Percentiles rank a stretch among this genome's conserved stretches.
Evolutionary conservation across 208 protist genomes (phyloP).

Genomic region (Tritrichomonas musculus): DNA sequence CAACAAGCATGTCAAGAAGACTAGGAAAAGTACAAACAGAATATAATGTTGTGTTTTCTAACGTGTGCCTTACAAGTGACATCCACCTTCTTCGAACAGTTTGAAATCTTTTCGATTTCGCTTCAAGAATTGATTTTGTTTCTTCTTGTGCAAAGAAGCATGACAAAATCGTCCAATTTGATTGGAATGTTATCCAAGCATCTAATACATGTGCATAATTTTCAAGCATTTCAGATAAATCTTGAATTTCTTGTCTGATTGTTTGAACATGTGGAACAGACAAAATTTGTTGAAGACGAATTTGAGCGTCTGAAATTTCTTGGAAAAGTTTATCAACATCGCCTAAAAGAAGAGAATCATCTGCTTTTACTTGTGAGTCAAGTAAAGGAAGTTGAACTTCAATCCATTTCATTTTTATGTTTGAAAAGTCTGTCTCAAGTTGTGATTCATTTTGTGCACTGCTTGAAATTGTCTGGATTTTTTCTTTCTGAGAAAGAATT

Average conservation of each 20-base stretch:
- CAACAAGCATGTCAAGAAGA: neutral
- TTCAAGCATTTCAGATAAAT: neutral
- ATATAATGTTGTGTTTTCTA: neutral
- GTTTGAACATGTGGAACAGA: neutral
- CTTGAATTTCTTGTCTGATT: neutral
- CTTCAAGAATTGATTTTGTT: neutral
- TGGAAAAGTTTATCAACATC: neutral
- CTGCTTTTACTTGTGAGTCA: neutral
- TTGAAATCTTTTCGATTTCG: neutral
- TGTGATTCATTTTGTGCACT: neutral
- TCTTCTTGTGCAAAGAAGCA: neutral
- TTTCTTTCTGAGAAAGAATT: neutral
- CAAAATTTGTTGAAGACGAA: neutral
- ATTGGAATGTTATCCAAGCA: neutral
- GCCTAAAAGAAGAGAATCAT: neutral
- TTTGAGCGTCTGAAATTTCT: neutral
- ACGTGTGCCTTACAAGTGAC: neutral
- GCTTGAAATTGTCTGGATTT: neutral
- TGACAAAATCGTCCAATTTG: slow-evolving; percentile 7
- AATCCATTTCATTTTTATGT: neutral
- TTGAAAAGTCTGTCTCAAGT: neutral
- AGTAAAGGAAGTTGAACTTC: neutral
- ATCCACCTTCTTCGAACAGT: slow-evolving; percentile 8
- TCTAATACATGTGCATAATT: neutral
- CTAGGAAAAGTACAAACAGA: neutral